phyloP scores from a whole-genome alignment of 495 filamentous ascomycete species.

The Xylaria cubensis region DNA sequence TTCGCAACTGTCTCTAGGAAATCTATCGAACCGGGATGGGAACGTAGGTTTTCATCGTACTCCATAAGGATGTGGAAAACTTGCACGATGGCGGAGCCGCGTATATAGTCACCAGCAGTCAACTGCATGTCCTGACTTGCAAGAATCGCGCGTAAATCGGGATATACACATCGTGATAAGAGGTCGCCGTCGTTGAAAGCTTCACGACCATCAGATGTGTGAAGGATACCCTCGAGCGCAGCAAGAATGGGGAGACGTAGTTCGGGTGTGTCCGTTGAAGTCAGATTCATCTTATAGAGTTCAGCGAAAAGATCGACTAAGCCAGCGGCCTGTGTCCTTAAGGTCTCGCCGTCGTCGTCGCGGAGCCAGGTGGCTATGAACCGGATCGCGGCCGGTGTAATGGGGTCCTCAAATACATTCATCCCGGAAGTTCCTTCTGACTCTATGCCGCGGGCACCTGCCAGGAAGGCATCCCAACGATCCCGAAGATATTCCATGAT shows the following conservation, averaged over 20 bases:
- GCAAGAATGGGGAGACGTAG: conserved; percentile 58
- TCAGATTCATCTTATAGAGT: conserved; percentile 50
- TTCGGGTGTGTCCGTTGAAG: conserved; percentile 43
- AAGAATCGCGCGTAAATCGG: conserved; percentile 18
- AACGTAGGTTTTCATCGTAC: conserved; percentile 5
- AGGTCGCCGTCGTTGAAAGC: conserved; percentile 22
- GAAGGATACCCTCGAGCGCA: conserved; percentile 56
- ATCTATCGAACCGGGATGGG: neutral
- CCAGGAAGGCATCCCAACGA: conserved; percentile 61
- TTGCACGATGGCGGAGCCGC: conserved; percentile 22
- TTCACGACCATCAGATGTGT: conserved; percentile 26
- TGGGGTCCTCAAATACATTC: conserved; percentile 46
- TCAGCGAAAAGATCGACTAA: conserved; percentile 63
- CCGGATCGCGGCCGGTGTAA: conserved; percentile 58
- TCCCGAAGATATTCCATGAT: conserved; percentile 70
- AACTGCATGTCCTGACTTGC: neutral
- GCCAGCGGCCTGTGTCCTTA: conserved; percentile 60
- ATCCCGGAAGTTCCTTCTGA: conserved; percentile 1
- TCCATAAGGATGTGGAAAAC: conserved; percentile 17
- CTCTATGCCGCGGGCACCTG: conserved; percentile 24
- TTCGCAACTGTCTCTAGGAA: conserved; percentile 12
- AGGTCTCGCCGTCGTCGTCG: conserved; percentile 64
- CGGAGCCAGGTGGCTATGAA: conserved; percentile 64
- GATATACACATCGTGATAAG: conserved; percentile 16
- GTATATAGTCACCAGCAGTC: conserved; percentile 19